Base-by-base conservation (phyloP, 2,329 filamentous ascomycete species). In the Aspergillus sp. region DNA sequence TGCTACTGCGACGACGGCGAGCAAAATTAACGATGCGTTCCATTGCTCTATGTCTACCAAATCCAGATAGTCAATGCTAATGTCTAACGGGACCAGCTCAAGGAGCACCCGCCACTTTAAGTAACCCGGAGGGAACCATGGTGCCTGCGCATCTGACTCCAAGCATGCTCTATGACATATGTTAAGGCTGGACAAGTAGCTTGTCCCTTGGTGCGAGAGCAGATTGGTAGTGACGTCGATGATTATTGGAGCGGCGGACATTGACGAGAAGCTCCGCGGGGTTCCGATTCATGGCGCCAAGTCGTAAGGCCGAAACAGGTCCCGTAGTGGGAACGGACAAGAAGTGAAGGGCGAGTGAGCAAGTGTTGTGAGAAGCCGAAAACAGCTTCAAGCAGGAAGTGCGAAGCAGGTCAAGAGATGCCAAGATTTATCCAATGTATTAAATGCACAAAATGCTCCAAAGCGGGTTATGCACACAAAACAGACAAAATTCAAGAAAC, bases 201-300 rank as follows among this genome's bases (percentile, higher is more conserved):
- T 19, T 4, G 37, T 19, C 17, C 17, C 37, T 39, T 39, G 37
- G 37, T 17, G 33, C 33, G 17, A 35, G 5, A 7, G 19, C 20
- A 27, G 23, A 46, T 35, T 41, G 41, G 22, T 27, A 48, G 49
- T 57, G 55, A 57, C 53, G 55, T 57, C 53, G 52, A 57, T 49
- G 54, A 55, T 47, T 55, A 41, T 48, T 52, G 52, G 43, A 45
- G 48, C 23, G 38, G 38, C 19, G 33, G 33, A n/a, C n/a, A 7
- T n/a, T 17, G 33, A 13, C 13, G 13, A 35, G 33, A 17, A 35
- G n/a, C 17, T 19, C 17, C 37, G 15, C 3, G 17, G 37, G 15
- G 37, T 20, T 39, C 37, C 37, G 37, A 19, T 39, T 39, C 37
- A 39, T 39, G 17, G 37, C 37, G 37, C 37, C 37, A 39, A 39